Evolutionary conservation across 139 green algal species (phyloP).

Genomic region (Closterium sp.): DNA sequence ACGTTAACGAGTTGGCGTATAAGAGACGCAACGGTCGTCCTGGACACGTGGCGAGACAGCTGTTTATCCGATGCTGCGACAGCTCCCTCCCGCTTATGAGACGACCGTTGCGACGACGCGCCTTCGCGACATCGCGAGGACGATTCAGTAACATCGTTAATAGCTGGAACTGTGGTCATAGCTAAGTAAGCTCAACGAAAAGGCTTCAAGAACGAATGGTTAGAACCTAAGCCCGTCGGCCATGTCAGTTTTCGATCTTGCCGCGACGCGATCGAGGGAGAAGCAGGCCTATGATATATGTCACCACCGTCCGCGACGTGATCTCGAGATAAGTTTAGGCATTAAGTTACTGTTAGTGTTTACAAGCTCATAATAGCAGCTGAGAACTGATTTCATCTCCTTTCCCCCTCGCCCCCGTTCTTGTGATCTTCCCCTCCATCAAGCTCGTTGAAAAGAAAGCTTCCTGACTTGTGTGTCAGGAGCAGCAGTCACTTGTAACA

Average conservation of each 20-base stretch:
- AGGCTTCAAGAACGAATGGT: background rate
- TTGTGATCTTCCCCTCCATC: no score
- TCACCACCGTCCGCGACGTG: no score
- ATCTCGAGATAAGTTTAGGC: no score
- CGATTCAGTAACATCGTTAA: background rate
- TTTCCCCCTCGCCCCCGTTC: no score
- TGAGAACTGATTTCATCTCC: no score
- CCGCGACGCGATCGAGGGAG: no score
- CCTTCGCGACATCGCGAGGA: background rate
- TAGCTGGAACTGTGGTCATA: background rate
- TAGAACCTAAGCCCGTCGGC: no score
- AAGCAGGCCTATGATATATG: no score
- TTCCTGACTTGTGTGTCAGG: no score
- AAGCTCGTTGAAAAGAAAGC: no score
- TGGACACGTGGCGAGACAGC: background rate
- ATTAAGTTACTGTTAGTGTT: no score
- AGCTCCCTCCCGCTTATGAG: background rate
- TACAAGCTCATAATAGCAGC: background rate
- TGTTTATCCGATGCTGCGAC: background rate
- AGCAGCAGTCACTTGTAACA: background rate
- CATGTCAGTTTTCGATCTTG: no score
- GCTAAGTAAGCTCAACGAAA: background rate
- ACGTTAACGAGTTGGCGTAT: background rate
- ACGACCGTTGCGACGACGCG: background rate
- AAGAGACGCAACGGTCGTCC: background rate